These are phyloP conservation scores for Sporothrix euskadiensis DNA, from an alignment of 2,329 filamentous ascomycete genomes.

Conservation along the genomic window DNA sequence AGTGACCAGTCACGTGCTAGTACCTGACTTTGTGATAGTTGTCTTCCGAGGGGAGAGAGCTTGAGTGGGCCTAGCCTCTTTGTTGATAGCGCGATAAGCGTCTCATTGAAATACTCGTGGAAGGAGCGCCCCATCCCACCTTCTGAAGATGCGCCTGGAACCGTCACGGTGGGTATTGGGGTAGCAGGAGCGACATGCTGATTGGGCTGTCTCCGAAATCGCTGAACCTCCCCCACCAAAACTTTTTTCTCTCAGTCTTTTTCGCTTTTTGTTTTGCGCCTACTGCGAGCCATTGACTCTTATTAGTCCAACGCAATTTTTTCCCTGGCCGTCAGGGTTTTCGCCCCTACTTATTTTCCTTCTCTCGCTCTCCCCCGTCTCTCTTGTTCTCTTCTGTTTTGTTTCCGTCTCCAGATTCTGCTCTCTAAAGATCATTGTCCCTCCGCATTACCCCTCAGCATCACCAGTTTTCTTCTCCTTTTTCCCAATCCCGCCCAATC, in stretches of 20 bases:
- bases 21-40: not conserved
- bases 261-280: not conserved
- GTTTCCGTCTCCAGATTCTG: conserved; percentile 11
- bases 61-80: not conserved
- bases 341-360: conserved; percentile 37
- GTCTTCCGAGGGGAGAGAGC: not conserved
- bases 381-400: not conserved
- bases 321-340: conserved; percentile 16
- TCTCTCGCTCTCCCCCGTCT: conserved; percentile 32
- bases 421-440: conserved; percentile 13
- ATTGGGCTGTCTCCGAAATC: conserved; percentile 26
- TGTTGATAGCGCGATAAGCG: not conserved
- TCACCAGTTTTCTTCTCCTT: not conserved
- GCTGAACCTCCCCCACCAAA: conserved; percentile 24
- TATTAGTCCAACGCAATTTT: conserved; percentile 27
- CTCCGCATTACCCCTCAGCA: not conserved
- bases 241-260: conserved; percentile 15
- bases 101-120: not conserved
- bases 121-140: not conserved
- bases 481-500: conserved; percentile 2
- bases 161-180: conserved; percentile 15
- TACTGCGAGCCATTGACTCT: not conserved
- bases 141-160: conserved; percentile 1
- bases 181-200: not conserved
- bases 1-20: not conserved